phyloP scores from a whole-genome alignment of 2,329 filamentous ascomycete species.

The Ramularia endophylla region DNA sequence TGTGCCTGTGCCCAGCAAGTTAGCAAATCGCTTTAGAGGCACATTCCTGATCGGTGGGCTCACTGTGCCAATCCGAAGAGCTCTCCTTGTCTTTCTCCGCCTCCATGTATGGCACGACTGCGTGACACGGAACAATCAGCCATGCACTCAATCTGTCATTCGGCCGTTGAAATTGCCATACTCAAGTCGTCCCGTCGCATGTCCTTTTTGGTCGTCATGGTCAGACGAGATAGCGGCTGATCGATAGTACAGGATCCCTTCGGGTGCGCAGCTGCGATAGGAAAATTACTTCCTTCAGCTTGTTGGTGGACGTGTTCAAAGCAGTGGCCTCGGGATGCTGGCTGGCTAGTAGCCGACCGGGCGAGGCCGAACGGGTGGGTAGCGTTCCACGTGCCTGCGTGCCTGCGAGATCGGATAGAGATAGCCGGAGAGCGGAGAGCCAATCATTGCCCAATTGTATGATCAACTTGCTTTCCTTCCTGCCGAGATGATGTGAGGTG shows the following conservation, averaged over 20 bases:
- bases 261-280: slow-evolving; percentile 1
- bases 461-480: too few relatives aligned
- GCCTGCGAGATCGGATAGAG: too few relatives aligned
- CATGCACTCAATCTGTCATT: background rate
- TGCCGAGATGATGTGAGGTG: too few relatives aligned
- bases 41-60: slow-evolving; percentile 1
- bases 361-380: too few relatives aligned
- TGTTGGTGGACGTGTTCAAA: too few relatives aligned
- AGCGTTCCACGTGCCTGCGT: too few relatives aligned
- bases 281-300: background rate
- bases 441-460: too few relatives aligned
- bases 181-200: slow-evolving; percentile 69
- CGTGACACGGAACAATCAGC: slow-evolving; percentile 7
- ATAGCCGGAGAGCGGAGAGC: too few relatives aligned
- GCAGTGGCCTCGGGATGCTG: too few relatives aligned
- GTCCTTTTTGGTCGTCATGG: slow-evolving; percentile 66
- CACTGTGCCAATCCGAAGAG: slow-evolving; percentile 62
- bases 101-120: slow-evolving; percentile 85
- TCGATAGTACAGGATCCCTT: background rate
- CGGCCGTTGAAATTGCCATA: slow-evolving; percentile 38
- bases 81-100: slow-evolving; percentile 57
- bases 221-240: slow-evolving; percentile 12
- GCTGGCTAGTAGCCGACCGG: too few relatives aligned
- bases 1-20: slow-evolving; percentile 40
- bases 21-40: background rate